Base-by-base conservation (phyloP, 352 stramenopile genomes). In the Globisporangium cystogenes region DNA sequence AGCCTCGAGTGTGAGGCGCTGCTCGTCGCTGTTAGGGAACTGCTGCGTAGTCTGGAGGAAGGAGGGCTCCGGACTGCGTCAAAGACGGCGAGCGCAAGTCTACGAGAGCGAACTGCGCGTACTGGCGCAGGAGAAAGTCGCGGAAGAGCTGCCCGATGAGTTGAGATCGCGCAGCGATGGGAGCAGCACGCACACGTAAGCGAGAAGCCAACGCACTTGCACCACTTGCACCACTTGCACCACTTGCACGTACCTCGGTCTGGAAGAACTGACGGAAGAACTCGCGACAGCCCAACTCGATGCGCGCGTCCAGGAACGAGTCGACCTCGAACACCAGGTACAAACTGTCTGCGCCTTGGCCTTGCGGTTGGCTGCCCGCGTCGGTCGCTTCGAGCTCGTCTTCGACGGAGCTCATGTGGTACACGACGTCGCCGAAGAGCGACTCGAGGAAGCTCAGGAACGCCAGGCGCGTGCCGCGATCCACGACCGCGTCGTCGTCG, bases 211-310 rank as follows among this genome's bases (percentile, higher is more conserved):
- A 5, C 8, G 35, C 4, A 36, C 6, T n/a, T n/a, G n/a, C n/a
- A n/a, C n/a, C n/a, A n/a, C n/a, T n/a, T n/a, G n/a, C n/a, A n/a
- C n/a, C n/a, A n/a, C n/a, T n/a, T n/a, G n/a, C n/a, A n/a, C 11
- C n/a, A 1, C 16, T 35, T 31, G 7, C 40, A 41, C 37, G 54
- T 50, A 91, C 80, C 73, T 87, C 56, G 3, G 81, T 83, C 44
- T 85, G 72, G 43, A 91, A 91, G 29, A 70, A 74, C 27, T 91
- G 81, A 35, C 81, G 77, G 36, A 91, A 91, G 55, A 91, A 83
- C 35, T 91, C 81, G 39, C 81, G 77, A 27, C 81, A 91, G 11
- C 81, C 81, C 10, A 91, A 53, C 48, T 87, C 81, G 7, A 73
- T 82, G 48, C 82, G 71, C 33, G 71, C 71, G 15, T 86, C 74